A percentile compares a stretch with the other conserved stretches of the same genome.
These are phyloP conservation scores for Coelastrella sp. DNA, from an alignment of 139 green algal species.

Conservation along the genomic window DNA sequence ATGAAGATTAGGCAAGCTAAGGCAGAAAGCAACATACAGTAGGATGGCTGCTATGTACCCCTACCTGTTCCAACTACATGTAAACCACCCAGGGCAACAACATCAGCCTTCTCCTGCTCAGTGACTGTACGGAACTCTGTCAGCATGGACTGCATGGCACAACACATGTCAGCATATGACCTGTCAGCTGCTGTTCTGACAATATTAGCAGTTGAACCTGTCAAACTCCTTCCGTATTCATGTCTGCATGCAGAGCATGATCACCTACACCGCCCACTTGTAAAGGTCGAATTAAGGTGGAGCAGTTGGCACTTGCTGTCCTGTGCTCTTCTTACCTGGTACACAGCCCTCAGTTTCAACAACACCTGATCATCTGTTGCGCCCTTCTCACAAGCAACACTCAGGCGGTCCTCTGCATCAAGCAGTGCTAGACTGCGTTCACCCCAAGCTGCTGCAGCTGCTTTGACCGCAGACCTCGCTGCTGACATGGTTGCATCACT, in stretches of 20 bases:
- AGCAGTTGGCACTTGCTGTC: background rate
- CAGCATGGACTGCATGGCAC: slow-evolving; percentile 70
- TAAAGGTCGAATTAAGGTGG: too few species aligned
- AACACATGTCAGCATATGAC: background rate
- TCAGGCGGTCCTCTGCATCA: slow-evolving; percentile 93
- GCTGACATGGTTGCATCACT: slow-evolving; percentile 35
- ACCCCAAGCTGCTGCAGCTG: slow-evolving; percentile 68
- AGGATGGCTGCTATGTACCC: too few species aligned
- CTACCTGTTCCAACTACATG: slow-evolving; percentile 93
- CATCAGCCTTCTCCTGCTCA: slow-evolving; percentile 87
- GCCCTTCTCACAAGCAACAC: slow-evolving; percentile 94
- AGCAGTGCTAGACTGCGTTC: slow-evolving; percentile 75
- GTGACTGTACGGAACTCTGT: slow-evolving; percentile 90
- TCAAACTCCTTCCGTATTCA: too few species aligned
- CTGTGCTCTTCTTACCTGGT: slow-evolving; percentile 58
- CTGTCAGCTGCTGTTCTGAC: too few species aligned
- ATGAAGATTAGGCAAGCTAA: too few species aligned
- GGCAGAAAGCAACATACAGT: too few species aligned
- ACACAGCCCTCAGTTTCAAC: slow-evolving; percentile 70
- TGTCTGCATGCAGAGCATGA: too few species aligned
- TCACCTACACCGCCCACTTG: too few species aligned
- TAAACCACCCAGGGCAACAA: slow-evolving; percentile 87
- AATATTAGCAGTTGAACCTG: background rate
- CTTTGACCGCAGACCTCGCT: slow-evolving; percentile 51
- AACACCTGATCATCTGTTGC: slow-evolving; percentile 79